Evolutionary conservation across 805 yeast species (phyloP), one percentile per base, ranked within the genome.

Genomic region (Metschnikowia vanudenii): DNA sequence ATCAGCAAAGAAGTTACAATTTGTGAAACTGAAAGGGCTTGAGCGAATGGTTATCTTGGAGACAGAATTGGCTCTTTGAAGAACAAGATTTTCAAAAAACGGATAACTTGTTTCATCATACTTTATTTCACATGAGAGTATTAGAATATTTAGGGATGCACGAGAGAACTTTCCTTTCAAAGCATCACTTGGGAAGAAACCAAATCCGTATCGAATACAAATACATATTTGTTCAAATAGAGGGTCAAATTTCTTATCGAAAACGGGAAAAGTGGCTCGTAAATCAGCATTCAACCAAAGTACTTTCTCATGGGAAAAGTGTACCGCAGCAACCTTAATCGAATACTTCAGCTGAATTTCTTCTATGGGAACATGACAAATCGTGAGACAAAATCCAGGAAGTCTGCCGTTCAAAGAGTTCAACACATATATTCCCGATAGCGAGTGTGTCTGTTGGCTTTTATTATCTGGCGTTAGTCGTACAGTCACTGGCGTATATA

Each of bases 1-100:
- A 39, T 45, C 46, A 9, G 53, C 47, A 36, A 53, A 53, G 11
- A 49, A 14, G 19, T 31, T 28, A 8, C 51, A 45, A 30, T 37
- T 49, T 1, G 55, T 41, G 43, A 51, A 43, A 16, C 46, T 50
- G 36, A 53, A 53, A 3, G 57, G 57, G 29, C 16, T 30, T 8
- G 50, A 49, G n/a, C 47, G 47, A 7, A 52, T 45, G 13, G 14
- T 18, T 3, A 45, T 18, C 7, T 13, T 19, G 13, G 41, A 16
- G 14, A 14, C 22, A 17, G n/a, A 16, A 18, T 26, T 38, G n/a
- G 26, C 41, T 29, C 17, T 29, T 14, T 13, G 33, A 28, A 29
- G 12, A 14, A 28, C 18, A 16, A 38, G 13, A 28, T 14, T 9
- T 17, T 28, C n/a, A 12, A 38, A 28, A 13, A 22, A 2, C 3